Percentiles rank a stretch among this genome's conserved stretches.
Evolutionary conservation across 345 rosid genomes (phyloP).

Genomic region (Citrus reticulata): DNA sequence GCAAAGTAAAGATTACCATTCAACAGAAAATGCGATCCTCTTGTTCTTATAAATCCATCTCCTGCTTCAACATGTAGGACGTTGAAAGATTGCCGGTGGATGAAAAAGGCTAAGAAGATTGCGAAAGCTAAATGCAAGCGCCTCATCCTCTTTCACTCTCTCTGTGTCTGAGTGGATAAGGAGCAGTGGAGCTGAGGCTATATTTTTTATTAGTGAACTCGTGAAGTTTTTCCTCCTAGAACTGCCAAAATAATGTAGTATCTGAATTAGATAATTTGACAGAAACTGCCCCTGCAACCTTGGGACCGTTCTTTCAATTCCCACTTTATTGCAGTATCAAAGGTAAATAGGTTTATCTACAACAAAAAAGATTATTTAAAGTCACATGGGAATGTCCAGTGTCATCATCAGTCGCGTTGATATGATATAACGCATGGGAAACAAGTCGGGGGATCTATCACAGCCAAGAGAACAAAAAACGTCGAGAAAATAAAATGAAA

Average conservation of each 20-base stretch:
- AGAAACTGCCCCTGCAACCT: too few species aligned
- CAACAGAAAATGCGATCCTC: slow-evolving; percentile 56
- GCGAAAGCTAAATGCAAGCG: slow-evolving; percentile 16
- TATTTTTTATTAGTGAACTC: too few species aligned
- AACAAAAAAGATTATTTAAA: background rate
- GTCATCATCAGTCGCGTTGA: background rate
- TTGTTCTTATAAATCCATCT: slow-evolving; percentile 60
- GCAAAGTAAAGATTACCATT: slow-evolving; percentile 75
- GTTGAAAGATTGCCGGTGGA: slow-evolving; percentile 27
- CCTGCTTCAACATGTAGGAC: slow-evolving; percentile 36
- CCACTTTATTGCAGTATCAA: background rate
- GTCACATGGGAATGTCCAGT: background rate
- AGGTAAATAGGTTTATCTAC: background rate
- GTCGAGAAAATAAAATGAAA: background rate
- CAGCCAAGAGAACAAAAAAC: background rate
- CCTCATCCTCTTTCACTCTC: slow-evolving; percentile 36
- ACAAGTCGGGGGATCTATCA: background rate
- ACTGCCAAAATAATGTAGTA: background rate
- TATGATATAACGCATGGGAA: slow-evolving; percentile 13
- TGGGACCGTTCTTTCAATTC: background rate
- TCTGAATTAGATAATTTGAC: background rate
- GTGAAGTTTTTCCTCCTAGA: slow-evolving; percentile 8
- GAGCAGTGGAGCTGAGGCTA: background rate
- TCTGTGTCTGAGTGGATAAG: background rate
- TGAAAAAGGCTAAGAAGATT: slow-evolving; percentile 29